Evolutionary conservation across 2,329 filamentous ascomycete species (phyloP).

Genomic region (Diaporthe vexans): DNA sequence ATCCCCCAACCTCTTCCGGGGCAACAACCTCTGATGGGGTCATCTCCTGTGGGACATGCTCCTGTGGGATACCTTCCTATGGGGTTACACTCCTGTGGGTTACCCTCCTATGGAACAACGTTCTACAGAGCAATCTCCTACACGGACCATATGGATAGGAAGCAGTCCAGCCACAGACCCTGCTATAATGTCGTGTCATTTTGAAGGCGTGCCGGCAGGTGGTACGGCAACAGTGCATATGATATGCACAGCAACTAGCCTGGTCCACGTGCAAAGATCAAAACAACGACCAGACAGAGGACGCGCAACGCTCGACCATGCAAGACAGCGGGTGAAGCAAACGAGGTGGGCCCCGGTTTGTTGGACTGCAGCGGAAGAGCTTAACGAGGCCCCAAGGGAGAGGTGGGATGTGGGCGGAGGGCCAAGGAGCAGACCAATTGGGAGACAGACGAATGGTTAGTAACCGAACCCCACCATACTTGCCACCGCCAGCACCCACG

Average conservation of each 20-base stretch:
- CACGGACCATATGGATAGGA: no score
- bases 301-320: background rate
- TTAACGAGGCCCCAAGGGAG: background rate
- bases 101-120: no score
- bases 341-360: background rate
- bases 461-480: background rate
- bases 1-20: no score
- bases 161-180: no score
- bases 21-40: no score
- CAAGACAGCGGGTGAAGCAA: background rate
- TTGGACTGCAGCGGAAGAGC: background rate
- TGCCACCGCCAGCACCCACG: background rate
- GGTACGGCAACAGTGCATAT: no score
- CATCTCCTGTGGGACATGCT: no score
- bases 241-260: background rate
- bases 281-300: background rate
- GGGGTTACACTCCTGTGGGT: no score
- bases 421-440: background rate
- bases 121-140: no score
- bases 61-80: no score
- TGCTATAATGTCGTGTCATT: no score
- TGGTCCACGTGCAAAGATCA: background rate
- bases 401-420: conserved; percentile 8
- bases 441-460: conserved; percentile 1
- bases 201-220: no score